phyloP scores from a whole-genome alignment of 805 yeast species.

The Suhomyces prunicola region DNA sequence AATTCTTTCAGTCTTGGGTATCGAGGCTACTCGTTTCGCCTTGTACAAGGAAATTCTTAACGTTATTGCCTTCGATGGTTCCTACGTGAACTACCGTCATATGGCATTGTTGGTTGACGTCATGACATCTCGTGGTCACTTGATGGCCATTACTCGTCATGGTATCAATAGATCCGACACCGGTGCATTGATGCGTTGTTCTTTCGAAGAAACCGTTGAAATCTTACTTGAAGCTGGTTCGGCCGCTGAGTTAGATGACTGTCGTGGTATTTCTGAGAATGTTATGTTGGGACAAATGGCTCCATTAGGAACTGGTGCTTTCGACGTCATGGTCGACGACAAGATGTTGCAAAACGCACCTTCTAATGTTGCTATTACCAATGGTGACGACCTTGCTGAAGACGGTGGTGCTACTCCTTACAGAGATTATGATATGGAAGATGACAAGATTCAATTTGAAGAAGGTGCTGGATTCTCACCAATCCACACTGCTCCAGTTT shows the following conservation, averaged over 20 bases:
- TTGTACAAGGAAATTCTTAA: slow-evolving; percentile 91
- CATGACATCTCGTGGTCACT: slow-evolving; percentile 97
- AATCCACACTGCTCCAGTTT: slow-evolving; percentile 79
- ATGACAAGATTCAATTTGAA: slow-evolving; percentile 58
- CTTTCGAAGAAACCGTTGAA: slow-evolving; percentile 98
- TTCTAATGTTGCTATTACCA: slow-evolving; percentile 44
- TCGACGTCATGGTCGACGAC: slow-evolving; percentile 93
- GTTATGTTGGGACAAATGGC: slow-evolving; percentile 98
- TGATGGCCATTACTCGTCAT: slow-evolving; percentile 98
- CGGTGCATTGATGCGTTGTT: slow-evolving; percentile 99
- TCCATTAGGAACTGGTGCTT: slow-evolving; percentile 97
- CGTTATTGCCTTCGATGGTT: slow-evolving; percentile 99
- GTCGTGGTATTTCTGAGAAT: slow-evolving; percentile 97
- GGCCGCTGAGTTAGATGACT: slow-evolving; percentile 94
- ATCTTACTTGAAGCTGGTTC: slow-evolving; percentile 97
- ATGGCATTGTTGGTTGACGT: slow-evolving; percentile 97
- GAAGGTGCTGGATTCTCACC: slow-evolving; percentile 92
- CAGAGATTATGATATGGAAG: slow-evolving; percentile 60
- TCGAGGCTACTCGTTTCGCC: slow-evolving; percentile 96
- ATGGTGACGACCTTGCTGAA: slow-evolving; percentile 28
- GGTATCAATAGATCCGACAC: slow-evolving; percentile 99
- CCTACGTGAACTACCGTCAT: slow-evolving; percentile 97
- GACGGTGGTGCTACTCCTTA: slow-evolving; percentile 91
- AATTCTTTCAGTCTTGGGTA: slow-evolving; percentile 90
- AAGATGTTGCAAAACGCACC: slow-evolving; percentile 69